Base-by-base conservation (phyloP, 1,284 basidiomycete genomes). In the Trametes polyzona region DNA sequence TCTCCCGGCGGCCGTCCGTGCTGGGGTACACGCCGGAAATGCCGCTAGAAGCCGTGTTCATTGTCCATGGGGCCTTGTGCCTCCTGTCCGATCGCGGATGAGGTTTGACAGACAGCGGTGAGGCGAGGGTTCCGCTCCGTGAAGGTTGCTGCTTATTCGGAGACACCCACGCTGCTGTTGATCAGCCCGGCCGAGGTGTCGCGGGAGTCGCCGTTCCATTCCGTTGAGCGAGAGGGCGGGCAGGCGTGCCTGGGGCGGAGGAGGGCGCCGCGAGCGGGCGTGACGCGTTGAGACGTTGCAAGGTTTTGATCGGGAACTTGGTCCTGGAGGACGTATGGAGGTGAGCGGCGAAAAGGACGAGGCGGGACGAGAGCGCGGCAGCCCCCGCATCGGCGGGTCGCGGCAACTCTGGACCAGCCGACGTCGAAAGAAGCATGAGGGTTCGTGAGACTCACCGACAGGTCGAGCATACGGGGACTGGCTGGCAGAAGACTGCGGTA, bases 391-490 rank as follows among this genome's bases (percentile, higher is more conserved):
- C 35, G 27, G 41, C 23, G 12, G 40, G 56, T 35, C 47, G 47
- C 35, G 47, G 27, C 27, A 26, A 24, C 36, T 48, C 47, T 48
- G 39, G 47, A 48, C 47, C 35, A n/a, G 3, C 9, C 19, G 36
- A 16, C 11, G 3, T 10, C 19, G 17, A 21, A 17, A 21, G 36
- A 21, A 27, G 52, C 57, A 42, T 56, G 48, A 40, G 54, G 27
- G 32, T 52, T 40, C 54, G 36, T 29, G 27, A 17, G 42, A 73
- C 85, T 67, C 69, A 88, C 92, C 92, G 84, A 78, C 95, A 98
- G 27, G 95, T 97, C 26, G 89, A 89, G 69, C 95, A 98, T 17
- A 96, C 91, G 0, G 94, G 92, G n/a, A 93, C 84, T 1, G 95
- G 94, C 64, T 92, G 86, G 69, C 95, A 97, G 73, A 96, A 97